Percentiles rank a stretch among this genome's conserved stretches.
Evolutionary conservation across 139 green algal genomes (phyloP).

Genomic region (Chlamydomonas sphaeroides): DNA sequence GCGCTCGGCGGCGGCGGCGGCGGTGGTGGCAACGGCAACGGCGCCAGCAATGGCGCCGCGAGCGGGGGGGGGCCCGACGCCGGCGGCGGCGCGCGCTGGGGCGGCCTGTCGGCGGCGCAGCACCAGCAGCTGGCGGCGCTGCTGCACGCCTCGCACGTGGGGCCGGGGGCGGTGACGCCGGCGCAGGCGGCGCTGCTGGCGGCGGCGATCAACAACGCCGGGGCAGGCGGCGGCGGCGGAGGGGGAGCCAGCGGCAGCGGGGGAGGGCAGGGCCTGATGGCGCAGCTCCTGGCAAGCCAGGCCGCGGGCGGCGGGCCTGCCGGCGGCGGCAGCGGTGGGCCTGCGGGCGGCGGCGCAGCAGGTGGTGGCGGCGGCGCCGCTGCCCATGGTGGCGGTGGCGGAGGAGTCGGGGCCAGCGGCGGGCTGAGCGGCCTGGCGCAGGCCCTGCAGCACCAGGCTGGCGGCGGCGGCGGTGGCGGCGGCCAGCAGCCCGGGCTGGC

Average conservation of each 20-base stretch:
- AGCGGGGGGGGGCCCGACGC: background rate
- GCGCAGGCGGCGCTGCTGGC: conserved; percentile 18
- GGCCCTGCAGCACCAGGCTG: no score
- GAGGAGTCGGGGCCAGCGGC: no score
- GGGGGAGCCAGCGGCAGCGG: background rate
- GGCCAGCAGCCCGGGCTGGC: no score
- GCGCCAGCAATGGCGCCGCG: background rate
- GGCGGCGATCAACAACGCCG: background rate
- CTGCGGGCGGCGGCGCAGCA: no score
- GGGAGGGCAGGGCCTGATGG: no score
- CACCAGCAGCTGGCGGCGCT: conserved; percentile 26
- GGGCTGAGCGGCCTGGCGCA: no score
- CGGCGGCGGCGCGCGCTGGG: background rate
- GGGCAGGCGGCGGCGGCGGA: background rate
- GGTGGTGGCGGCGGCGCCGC: no score
- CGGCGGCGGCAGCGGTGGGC: no score
- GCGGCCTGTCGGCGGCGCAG: conserved; percentile 12
- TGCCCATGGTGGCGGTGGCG: no score
- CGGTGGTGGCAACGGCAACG: background rate
- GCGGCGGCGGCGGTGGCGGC: no score
- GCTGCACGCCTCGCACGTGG: background rate
- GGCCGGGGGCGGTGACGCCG: background rate
- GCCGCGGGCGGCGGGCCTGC: no score
- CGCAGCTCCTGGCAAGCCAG: no score
- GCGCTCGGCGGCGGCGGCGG: background rate